These are phyloP conservation scores for Alternaria angustiovoidea DNA, from an alignment of 2,329 filamentous ascomycete genomes.

Conservation along the genomic window DNA sequence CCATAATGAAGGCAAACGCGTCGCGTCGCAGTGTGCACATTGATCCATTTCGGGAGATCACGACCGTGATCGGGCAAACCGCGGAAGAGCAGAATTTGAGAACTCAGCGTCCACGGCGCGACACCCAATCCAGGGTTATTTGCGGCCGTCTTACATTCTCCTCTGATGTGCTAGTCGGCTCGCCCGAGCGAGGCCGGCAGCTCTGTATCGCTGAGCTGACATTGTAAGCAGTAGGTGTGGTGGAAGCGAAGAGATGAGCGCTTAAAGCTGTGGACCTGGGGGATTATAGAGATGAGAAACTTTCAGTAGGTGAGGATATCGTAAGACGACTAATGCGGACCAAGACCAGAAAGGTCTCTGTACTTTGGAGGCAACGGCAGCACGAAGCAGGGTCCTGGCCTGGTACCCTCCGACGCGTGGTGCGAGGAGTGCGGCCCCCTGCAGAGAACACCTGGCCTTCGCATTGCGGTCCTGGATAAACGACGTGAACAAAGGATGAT, in stretches of 20 bases:
- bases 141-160: constrained; percentile 3
- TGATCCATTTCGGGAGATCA: constrained; percentile 36
- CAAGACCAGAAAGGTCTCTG: neutral
- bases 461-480: constrained; percentile 5
- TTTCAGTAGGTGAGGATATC: constrained; percentile 4
- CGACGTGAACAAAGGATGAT: constrained; percentile 7
- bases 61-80: constrained; percentile 32
- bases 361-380: neutral
- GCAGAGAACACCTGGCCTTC: neutral
- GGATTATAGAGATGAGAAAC: neutral
- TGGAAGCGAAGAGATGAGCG: neutral
- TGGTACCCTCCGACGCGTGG: neutral
- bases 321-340: constrained; percentile 2
- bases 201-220: constrained; percentile 1
- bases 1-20: constrained; percentile 18
- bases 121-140: constrained; percentile 3
- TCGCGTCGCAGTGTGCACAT: constrained; percentile 25
- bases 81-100: neutral
- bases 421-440: neutral
- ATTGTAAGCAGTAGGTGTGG: neutral
- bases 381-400: constrained; percentile 11
- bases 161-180: neutral
- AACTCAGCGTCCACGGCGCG: constrained; percentile 6
- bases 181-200: neutral
- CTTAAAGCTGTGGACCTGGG: neutral